Base-by-base conservation (phyloP, 2,329 filamentous ascomycete species). In the Rutstroemia sp. region DNA sequence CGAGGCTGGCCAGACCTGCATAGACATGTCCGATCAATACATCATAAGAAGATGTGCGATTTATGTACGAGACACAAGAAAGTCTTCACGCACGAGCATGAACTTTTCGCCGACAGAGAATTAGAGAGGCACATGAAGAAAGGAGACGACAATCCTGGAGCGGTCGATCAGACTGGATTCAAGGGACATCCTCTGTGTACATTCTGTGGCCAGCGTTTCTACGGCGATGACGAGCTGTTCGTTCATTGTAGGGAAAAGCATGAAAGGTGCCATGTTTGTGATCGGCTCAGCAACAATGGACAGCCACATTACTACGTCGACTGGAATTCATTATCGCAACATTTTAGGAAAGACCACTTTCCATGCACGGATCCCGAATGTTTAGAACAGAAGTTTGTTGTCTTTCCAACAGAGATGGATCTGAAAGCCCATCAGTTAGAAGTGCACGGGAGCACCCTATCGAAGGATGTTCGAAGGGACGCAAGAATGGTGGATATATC, bases 41-140 rank as follows among this genome's bases (percentile, higher is more conserved):
- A 99, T 74, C 79, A 86, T 61, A 95, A 92, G 74, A 86, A 88
- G 69, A 92, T 95, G 86, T 95, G 88, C 72, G 90, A 96, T 71
- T 78, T 96, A 10, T 96, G 92, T 72, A 88, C 92, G 6, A 79
- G 91, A 58, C 92, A 96, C 76, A 99, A 99, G 74, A 96, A 96
- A 69, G 91, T 96, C 36, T 99, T 99, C 66, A 96, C 94, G 1
- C 94, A 99, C 73, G 94, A 99, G 72, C 94, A 99, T 69, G 89
- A 95, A 61, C 79, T 99, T 1, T 97, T 96, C 70, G 87, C 88
- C 0, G 80, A 84, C 60, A 81, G 85, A 61, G 89, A 92, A 64
- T 77, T 97, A 50, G 84, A 88, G 63, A 88, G 83, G 66, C 94
- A 99, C 71, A 95, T 97, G 79, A 88, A 83, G 60, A 84, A 87